Percentiles rank a stretch among this genome's conserved stretches.
These are phyloP conservation scores for Medicago lupulina DNA, from an alignment of 306 rosid species.

Conservation along the genomic window DNA sequence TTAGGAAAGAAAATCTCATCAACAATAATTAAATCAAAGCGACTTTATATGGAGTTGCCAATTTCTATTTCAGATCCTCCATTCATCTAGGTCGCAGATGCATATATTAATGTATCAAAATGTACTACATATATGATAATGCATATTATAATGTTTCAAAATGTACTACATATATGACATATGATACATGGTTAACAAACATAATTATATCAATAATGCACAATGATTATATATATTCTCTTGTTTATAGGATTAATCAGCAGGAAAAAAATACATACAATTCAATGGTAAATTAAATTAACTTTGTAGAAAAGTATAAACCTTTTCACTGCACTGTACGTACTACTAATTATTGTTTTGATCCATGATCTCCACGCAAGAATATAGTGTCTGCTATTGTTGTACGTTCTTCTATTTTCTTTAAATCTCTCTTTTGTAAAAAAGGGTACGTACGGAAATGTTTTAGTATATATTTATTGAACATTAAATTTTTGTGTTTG, in stretches of 20 bases:
- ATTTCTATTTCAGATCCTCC: not conserved
- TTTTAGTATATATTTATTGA: not conserved
- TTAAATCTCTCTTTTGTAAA: not conserved
- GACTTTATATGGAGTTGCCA: conserved; percentile 5
- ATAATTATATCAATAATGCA: too few relatives aligned
- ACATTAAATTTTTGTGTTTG: not conserved
- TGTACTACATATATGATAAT: not conserved
- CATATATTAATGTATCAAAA: not conserved
- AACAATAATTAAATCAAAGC: not conserved
- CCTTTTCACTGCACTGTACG: not conserved
- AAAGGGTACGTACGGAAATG: not conserved
- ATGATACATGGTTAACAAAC: not conserved
- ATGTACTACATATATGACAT: too few relatives aligned
- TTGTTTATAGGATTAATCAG: not conserved
- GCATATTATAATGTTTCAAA: not conserved
- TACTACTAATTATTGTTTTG: not conserved
- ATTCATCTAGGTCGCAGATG: not conserved
- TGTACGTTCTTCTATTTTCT: not conserved
- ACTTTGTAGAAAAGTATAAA: not conserved
- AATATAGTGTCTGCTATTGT: not conserved
- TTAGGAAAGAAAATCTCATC: conserved; percentile 24
- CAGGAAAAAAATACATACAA: not conserved
- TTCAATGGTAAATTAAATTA: not conserved
- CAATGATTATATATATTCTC: not conserved
- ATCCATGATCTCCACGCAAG: not conserved